Base-by-base conservation (phyloP, 2,329 filamentous ascomycete genomes). In the Penicillium sp. region DNA sequence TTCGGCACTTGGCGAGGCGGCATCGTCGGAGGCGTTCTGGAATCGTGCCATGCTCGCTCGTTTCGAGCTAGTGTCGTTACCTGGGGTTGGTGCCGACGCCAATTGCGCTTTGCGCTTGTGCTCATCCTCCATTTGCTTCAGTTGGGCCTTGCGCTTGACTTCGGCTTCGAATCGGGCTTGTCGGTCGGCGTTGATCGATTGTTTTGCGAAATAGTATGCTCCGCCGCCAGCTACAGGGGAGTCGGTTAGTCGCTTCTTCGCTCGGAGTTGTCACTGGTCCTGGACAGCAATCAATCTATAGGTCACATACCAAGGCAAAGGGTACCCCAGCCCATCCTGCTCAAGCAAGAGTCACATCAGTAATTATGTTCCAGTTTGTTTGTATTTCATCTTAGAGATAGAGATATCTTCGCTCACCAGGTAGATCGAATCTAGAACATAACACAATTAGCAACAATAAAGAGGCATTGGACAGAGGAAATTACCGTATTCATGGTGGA, bases 121-220 rank as follows among this genome's bases (percentile, higher is more conserved):
- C 37, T 66, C 61, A 15, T 61, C 55, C 60, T 71, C 68, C 54
- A 67, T 61, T 6, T 64, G 61, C 24, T 62, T 65, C 38, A 68
- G 51, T 31, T 68, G 62, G 9, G 66, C 61, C 54, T 73, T 70
- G 61, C 77, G 78, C 72, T 78, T 84, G 72, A 85, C 83, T 60
- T 81, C 78, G 53, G 85, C 82, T 61, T 85, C 79, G 57, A 85
- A 80, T 62, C 87, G 82, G 53, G 81, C 75, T 53, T 80, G 77
- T 57, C 91, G 87, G 71, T 96, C 89, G 60, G 87, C 87, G 67
- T 96, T 95, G 78, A 98, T 95, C 69, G 84, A 84, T 65, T 82
- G 80, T 78, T 98, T 98, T 57, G 93, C 93, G 68, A 96, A 95
- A 75, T 87, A 89, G 77, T 97, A 98, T 63, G 91, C 89, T 56